Base-by-base conservation (phyloP, 371 early-diverging fungal species). In the Apophysomyces variabilis region DNA sequence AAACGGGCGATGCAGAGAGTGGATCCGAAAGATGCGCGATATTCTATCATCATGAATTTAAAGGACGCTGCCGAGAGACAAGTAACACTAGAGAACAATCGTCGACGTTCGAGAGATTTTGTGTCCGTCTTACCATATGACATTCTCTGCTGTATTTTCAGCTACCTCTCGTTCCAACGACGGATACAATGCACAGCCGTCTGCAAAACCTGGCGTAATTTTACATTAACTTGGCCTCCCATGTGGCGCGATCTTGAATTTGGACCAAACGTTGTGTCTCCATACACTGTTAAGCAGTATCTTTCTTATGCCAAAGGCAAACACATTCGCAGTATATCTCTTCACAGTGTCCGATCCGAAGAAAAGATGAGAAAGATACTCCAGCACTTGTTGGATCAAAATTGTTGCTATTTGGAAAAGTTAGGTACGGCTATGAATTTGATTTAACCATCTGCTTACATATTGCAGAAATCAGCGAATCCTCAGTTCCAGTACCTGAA, bases 161-260 rank as follows among this genome's bases (percentile, higher is more conserved):
- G 58, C 4, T 57, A 62, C 47, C 43, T 82, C 3, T 68, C 82
- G 1, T 77, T 82, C 62, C 65, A 73, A 36, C 68, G 78, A 41
- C 70, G 74, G 4, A 45, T 77, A 5, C 73, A 66, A 21, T 82
- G 79, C 26, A 70, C 74, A 57, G 62, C 46, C 4, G 82, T 82
- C 1, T 78, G 69, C n/a, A 43, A 41, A n/a, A 54, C 61, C 1
- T 82, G 82, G 82, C 70, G 73, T 35, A 14, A 50, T 0, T 73
- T 79, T 59, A 58, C 72, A 3, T 16, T 67, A 9, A 37, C 56
- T 37, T 77, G 78, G 76, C 59, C 74, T 18, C 76, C 73, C 12
- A 75, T 77, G 71, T 82, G 82, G 82, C 70, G 76, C 8, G 62
- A 75, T 32, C 21, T 82, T 38, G 71, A 72, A 4, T 77, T 75